Evolutionary conservation across 345 rosid species (phyloP), one percentile per base, ranked within the genome.

Genomic region (Gossypium ekmanianum): DNA sequence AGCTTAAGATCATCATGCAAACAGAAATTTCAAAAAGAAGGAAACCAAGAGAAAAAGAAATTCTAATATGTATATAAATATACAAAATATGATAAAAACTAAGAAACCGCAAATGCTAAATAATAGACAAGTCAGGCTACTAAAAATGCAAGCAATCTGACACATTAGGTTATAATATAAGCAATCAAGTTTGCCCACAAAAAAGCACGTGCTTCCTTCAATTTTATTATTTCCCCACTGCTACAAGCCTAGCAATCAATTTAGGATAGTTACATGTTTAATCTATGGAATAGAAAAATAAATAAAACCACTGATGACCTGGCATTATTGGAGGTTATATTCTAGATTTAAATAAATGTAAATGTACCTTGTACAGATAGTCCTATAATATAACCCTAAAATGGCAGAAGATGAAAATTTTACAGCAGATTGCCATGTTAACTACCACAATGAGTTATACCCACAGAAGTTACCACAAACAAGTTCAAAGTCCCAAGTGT

Each of bases 141-240:
- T 20, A 65, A 65, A 29, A 2, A 43, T 17, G 48, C 58, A 50
- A 17, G 44, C 61, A 43, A 20, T 11, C 58, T 48, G 44, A 50
- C 43, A 43, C 5, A 16, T 24, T 68, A 68, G 8, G 13, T 22
- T 6, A 68, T 22, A 44, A 24, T 47, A 68, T 22, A 47, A 47
- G 72, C 57, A 68, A 68, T 24, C 55, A 68, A 47, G 55, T 48
- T 47, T 68, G 56, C 41, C 47, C 58, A 57, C 43, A 2, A 11
- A 58, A 72, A 57, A 20, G 20, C 55, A 43, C 3, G 7, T 9
- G 12, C 13, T 57, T 44, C 41, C 50, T 18, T 41, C 13, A 72
- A 57, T 72, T 71, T 55, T 43, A 57, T 72, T 14, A 57, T 56
- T 58, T 72, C 14, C 41, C 24, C 14, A 34, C 41, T 26, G 5